phyloP scores from a whole-genome alignment of 2,329 filamentous ascomycete genomes.

The Exophiala sideris region DNA sequence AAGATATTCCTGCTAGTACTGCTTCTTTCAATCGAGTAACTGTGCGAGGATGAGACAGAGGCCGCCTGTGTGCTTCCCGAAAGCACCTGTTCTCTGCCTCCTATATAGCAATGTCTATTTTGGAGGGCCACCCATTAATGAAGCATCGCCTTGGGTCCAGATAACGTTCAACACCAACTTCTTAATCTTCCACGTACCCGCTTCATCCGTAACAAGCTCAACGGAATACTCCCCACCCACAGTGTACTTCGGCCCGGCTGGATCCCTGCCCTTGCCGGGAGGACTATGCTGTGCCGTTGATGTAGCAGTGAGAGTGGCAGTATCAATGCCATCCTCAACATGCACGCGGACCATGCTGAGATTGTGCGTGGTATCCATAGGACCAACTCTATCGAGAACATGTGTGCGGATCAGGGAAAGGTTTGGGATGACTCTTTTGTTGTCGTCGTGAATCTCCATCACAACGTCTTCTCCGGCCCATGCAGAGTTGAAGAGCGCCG shows the following conservation, averaged over 20 bases:
- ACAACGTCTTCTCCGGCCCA: constrained; percentile 19
- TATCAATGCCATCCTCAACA: constrained; percentile 28
- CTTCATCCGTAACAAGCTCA: constrained; percentile 33
- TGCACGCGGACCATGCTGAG: constrained; percentile 33
- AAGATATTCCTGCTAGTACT: too few species aligned
- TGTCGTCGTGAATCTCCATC: constrained; percentile 7
- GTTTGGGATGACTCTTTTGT: constrained; percentile 2
- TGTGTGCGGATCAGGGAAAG: constrained; percentile 16
- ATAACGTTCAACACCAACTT: constrained; percentile 31
- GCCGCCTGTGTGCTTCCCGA: too few species aligned
- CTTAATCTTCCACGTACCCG: constrained; percentile 37
- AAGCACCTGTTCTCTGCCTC: too few species aligned
- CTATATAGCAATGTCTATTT: too few species aligned
- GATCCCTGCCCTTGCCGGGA: constrained; percentile 29
- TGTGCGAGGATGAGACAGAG: too few species aligned
- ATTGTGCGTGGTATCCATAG: constrained; percentile 34
- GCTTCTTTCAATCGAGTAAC: too few species aligned
- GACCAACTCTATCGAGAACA: constrained; percentile 23
- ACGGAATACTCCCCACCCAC: constrained; percentile 32
- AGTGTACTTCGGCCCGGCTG: constrained; percentile 27
- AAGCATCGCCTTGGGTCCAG: constrained; percentile 35
- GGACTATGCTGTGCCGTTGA: constrained; percentile 32
- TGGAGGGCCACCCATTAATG: background rate
- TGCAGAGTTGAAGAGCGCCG: constrained; percentile 27
- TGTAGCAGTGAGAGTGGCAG: constrained; percentile 30